A percentile compares a stretch with the other conserved stretches of the same genome.
phyloP scores from a whole-genome alignment of 2,329 filamentous ascomycete species.

The Phyllosticta citribraziliensis region DNA sequence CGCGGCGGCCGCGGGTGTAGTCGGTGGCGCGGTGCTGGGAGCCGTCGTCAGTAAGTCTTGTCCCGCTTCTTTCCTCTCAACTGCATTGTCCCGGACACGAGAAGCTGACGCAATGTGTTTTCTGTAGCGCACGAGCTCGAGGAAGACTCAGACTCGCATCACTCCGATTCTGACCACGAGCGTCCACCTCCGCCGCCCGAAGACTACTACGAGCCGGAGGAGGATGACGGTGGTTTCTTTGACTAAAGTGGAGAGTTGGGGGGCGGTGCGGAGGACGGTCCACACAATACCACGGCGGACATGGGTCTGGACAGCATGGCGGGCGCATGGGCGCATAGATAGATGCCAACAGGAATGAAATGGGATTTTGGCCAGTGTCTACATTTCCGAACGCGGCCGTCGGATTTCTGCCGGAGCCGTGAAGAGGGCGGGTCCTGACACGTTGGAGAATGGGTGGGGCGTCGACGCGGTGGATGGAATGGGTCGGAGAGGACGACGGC shows the following conservation, averaged over 20 bases:
- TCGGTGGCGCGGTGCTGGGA: conserved; percentile 49
- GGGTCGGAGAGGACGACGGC: neutral
- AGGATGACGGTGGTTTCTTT: neutral
- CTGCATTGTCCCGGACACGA: neutral
- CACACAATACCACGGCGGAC: neutral
- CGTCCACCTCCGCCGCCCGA: neutral
- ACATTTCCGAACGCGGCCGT: neutral
- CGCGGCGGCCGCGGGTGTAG: conserved; percentile 49
- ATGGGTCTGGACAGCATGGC: neutral
- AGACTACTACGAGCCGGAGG: conserved; percentile 1
- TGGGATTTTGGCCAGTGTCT: neutral
- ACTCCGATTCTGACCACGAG: conserved; percentile 3
- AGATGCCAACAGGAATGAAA: neutral
- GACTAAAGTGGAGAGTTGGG: neutral
- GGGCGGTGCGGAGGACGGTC: neutral
- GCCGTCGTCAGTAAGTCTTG: conserved; percentile 44
- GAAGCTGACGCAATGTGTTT: neutral
- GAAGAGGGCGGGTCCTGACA: neutral
- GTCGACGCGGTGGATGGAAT: neutral
- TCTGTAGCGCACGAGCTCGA: conserved; percentile 4
- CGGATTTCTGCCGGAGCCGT: neutral
- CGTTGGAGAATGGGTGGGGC: neutral
- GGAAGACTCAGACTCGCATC: neutral
- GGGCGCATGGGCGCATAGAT: neutral
- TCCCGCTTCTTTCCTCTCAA: neutral